Conservation (phyloP, 805 yeast genomes). For the Citeromyces matritensis region DNA sequence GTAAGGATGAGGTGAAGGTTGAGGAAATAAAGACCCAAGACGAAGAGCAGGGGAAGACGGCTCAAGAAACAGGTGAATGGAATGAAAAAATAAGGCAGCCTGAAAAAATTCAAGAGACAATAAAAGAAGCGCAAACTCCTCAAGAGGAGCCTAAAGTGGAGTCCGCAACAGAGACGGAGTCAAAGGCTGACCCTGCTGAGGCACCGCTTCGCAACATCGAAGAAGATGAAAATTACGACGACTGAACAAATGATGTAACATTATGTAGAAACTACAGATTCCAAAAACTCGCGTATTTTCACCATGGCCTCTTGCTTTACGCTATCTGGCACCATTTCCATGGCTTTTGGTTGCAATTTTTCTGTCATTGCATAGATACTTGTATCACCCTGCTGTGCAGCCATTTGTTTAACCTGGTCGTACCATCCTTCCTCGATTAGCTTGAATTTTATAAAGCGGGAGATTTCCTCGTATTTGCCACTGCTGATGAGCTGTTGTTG, state of each 20-base stretch:
- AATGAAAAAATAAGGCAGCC: neutral
- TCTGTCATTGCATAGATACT: conserved; percentile 16
- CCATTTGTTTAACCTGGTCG: conserved; percentile 38
- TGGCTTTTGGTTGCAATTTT: conserved; percentile 47
- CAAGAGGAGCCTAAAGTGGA: neutral
- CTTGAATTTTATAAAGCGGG: conserved; percentile 43
- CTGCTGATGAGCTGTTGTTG: conserved; percentile 57
- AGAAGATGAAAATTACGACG: conserved; percentile 22
- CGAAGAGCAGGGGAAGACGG: too few species aligned
- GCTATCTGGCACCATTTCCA: conserved; percentile 49
- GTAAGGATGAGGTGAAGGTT: conserved; percentile 10
- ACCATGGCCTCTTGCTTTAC: conserved; percentile 45
- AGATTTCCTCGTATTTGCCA: conserved; percentile 72
- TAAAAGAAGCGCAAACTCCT: conserved; percentile 6
- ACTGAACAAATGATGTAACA: conserved; percentile 7
- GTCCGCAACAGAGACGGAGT: neutral
- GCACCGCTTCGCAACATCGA: conserved; percentile 17
- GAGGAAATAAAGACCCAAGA: conserved; percentile 1
- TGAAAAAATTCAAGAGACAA: conserved; percentile 2
- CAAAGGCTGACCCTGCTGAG: conserved; percentile 5
- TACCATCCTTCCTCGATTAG: conserved; percentile 78
- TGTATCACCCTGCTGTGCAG: conserved; percentile 8
- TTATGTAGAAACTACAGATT: conserved; percentile 23
- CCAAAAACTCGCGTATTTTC: conserved; percentile 44
- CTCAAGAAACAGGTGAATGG: conserved; percentile 2